phyloP scores from a whole-genome alignment of 257 asterid genomes.

The Echium plantagineum region DNA sequence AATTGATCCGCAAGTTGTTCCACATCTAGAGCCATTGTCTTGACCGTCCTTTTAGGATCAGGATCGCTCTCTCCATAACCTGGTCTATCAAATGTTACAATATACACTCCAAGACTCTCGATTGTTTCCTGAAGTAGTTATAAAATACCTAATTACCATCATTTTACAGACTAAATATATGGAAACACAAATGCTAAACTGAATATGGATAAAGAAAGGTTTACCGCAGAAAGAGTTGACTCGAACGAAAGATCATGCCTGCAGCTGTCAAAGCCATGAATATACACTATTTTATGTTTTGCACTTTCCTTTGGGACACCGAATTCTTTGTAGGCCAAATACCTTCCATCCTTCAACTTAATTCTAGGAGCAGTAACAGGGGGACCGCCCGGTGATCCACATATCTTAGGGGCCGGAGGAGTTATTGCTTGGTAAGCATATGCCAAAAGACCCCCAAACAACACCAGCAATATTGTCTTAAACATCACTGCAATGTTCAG shows the following conservation, averaged over 20 bases:
- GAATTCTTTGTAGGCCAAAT: conserved; percentile 64
- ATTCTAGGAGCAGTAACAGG: conserved; percentile 62
- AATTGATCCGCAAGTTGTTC: conserved; percentile 83
- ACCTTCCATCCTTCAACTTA: conserved; percentile 70
- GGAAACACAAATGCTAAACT: neutral
- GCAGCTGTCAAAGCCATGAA: conserved; percentile 55
- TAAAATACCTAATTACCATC: neutral
- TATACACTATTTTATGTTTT: conserved; percentile 48
- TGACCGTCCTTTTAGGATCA: conserved; percentile 46
- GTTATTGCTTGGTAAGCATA: conserved; percentile 63
- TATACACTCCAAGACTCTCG: conserved; percentile 51
- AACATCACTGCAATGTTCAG: conserved; percentile 24
- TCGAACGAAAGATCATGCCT: conserved; percentile 36
- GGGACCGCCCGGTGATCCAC: conserved; percentile 63
- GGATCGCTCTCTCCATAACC: conserved; percentile 98
- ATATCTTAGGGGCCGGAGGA: conserved; percentile 55
- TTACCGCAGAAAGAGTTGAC: conserved; percentile 41
- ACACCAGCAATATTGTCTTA: conserved; percentile 41
- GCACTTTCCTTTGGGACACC: conserved; percentile 65
- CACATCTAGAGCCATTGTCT: conserved; percentile 58
- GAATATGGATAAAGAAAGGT: neutral
- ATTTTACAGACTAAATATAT: no score
- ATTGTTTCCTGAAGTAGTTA: conserved; percentile 38
- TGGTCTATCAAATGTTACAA: conserved; percentile 76
- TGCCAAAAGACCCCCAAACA: conserved; percentile 49